These are phyloP conservation scores for Psilocybe azurescens DNA, from an alignment of 768 basidiomycete species.

Conservation along the genomic window DNA sequence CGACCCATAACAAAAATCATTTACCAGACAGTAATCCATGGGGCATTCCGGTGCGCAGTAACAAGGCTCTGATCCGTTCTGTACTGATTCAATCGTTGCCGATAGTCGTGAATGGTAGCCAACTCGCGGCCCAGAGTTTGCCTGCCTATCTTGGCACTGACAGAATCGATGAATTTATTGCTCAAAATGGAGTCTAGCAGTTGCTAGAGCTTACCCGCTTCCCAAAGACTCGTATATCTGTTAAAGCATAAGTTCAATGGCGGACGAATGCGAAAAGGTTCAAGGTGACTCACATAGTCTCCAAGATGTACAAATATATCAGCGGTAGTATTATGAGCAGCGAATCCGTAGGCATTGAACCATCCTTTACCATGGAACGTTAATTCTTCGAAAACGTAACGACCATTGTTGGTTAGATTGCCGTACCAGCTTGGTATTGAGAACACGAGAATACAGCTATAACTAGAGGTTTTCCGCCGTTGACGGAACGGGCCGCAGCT, in stretches of 20 bases:
- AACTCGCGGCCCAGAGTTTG: constrained; percentile 56
- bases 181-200: background rate
- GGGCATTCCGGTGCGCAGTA: constrained; percentile 52
- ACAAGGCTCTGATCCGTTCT: constrained; percentile 54
- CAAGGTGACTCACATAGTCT: constrained; percentile 51
- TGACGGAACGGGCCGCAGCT: constrained; percentile 53
- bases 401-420: background rate
- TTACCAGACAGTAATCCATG: constrained; percentile 65
- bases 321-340: constrained; percentile 54
- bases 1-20: background rate
- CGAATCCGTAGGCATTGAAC: constrained; percentile 67
- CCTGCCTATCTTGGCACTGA: constrained; percentile 53
- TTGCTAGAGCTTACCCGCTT: constrained; percentile 27
- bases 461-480: constrained; percentile 56
- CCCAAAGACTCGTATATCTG: constrained; percentile 57
- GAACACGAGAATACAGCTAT: constrained; percentile 68
- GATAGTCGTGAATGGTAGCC: constrained; percentile 60
- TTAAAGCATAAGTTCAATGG: background rate
- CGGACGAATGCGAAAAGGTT: background rate
- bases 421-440: constrained; percentile 52
- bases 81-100: constrained; percentile 56
- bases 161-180: background rate
- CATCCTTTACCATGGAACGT: constrained; percentile 39
- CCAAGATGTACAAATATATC: constrained; percentile 64
- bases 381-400: background rate